Conservation (phyloP, 306 rosid genomes). For the Pueraria montana region DNA sequence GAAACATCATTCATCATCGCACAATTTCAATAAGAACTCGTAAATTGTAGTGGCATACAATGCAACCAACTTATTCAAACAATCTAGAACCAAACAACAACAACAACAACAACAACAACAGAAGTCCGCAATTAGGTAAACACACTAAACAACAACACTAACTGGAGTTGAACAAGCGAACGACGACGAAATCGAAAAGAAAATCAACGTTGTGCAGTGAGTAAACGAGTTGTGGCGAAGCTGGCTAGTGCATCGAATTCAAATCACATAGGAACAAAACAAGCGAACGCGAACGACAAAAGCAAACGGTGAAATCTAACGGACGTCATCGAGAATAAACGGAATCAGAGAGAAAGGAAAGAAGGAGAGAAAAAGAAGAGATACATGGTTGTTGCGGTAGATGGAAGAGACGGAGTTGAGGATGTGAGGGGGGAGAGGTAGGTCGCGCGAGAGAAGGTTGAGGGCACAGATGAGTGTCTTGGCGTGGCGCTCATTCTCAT, state of each 20-base stretch:
- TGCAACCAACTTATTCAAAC: slow-evolving; percentile 3
- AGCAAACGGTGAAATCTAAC: neutral
- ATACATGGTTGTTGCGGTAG: slow-evolving; percentile 42
- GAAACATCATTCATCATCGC: slow-evolving; percentile 5
- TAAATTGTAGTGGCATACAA: neutral
- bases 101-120: neutral
- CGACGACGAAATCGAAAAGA: neutral
- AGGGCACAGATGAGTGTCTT: slow-evolving; percentile 89
- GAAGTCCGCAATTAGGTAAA: neutral
- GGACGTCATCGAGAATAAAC: too few species aligned
- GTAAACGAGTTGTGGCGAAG: neutral
- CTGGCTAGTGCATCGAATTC: neutral
- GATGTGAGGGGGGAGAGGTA: slow-evolving; percentile 88
- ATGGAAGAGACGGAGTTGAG: slow-evolving; percentile 80
- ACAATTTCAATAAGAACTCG: neutral
- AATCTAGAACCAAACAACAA: slow-evolving; percentile 23
- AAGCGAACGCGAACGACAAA: neutral
- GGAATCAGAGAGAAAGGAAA: neutral
- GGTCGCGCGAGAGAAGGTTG: slow-evolving; percentile 90
- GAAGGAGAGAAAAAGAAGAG: slow-evolving; percentile 22
- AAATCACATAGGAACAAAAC: neutral
- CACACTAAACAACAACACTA: neutral
- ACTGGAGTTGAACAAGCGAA: neutral
- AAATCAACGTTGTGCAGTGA: slow-evolving; percentile 1
- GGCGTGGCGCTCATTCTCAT: slow-evolving; percentile 16